These are phyloP conservation scores for Cenococcum geophilum DNA, from an alignment of 495 filamentous ascomycete genomes.

Conservation along the genomic window DNA sequence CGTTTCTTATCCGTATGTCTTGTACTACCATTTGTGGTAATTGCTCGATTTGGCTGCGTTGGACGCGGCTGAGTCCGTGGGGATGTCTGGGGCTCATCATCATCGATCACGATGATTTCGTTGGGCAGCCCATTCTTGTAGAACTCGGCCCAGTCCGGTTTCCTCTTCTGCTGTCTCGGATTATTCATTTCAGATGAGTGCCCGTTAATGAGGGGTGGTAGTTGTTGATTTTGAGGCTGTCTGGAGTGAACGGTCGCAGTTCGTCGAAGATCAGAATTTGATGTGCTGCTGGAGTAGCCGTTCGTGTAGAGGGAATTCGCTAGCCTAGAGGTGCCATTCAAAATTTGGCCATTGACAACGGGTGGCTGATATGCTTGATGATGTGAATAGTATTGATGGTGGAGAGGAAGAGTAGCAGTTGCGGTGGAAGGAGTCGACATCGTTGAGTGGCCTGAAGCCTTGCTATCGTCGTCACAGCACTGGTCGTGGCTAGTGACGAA, in stretches of 20 bases:
- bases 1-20: constrained; percentile 60
- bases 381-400: constrained; percentile 66
- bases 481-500: neutral
- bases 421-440: constrained; percentile 87
- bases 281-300: constrained; percentile 31
- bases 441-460: constrained; percentile 22
- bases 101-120: constrained; percentile 93
- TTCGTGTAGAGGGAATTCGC: constrained; percentile 30
- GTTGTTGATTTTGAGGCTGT: constrained; percentile 18
- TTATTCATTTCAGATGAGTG: constrained; percentile 14
- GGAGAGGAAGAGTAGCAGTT: constrained; percentile 66
- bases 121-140: constrained; percentile 90
- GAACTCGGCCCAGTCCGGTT: constrained; percentile 72
- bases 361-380: constrained; percentile 55
- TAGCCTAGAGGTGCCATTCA: constrained; percentile 23
- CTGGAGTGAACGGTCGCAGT: constrained; percentile 30
- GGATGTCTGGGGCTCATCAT: constrained; percentile 52
- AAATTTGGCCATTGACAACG: constrained; percentile 23
- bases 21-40: constrained; percentile 36
- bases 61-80: constrained; percentile 9
- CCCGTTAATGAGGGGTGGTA: constrained; percentile 11
- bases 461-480: constrained; percentile 3
- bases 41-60: constrained; percentile 19
- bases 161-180: constrained; percentile 17
- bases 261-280: constrained; percentile 32